Evolutionary conservation across 1,284 basidiomycete species (phyloP), one percentile per base, ranked within the genome.

Genomic region (Amylostereum areolatum): DNA sequence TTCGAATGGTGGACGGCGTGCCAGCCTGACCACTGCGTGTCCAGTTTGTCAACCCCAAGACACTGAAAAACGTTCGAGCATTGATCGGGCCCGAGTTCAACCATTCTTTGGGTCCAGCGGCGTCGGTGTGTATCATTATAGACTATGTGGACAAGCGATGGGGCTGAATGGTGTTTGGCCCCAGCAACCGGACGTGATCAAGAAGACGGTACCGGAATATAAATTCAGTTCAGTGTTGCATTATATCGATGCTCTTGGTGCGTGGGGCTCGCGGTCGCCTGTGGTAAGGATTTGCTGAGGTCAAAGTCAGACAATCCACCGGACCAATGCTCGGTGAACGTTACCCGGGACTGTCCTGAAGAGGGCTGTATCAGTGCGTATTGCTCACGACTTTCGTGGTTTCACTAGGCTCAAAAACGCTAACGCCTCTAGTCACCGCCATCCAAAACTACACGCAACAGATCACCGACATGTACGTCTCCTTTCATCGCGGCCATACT

Each of bases 361-460:
- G 65, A 62, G 4, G 55, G 59, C 12, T 77, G 75, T 52, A 71
- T 78, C 44, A 59, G 75, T 77, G 52, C 29, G 75, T 66, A n/a
- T n/a, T 27, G 27, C 43, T 24, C 46, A n/a, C 28, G 29, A n/a
- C 30, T 36, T 10, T 40, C 28, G 32, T 44, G 24, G 5, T 32
- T n/a, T 33, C n/a, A 24, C 6, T 25, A 35, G 28, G 27, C 24
- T 45, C 31, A 46, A 28, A 12, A 12, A 41, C 25, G 37, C 5
- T 18, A 33, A 8, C 35, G 6, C 10, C 45, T 18, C 18, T 18
- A 77, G 75, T 78, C 48, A 69, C 66, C 40, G 77, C 77, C 12
- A 78, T 78, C 52, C 73, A 76, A 2, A 80, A 79, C 59, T 79
- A 78, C 54, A 80, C 77, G 1, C 65, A 61, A 11, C 71, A 75